These are phyloP conservation scores for Capsella rubella DNA, from an alignment of 441 rosid genomes.

Conservation along the genomic window DNA sequence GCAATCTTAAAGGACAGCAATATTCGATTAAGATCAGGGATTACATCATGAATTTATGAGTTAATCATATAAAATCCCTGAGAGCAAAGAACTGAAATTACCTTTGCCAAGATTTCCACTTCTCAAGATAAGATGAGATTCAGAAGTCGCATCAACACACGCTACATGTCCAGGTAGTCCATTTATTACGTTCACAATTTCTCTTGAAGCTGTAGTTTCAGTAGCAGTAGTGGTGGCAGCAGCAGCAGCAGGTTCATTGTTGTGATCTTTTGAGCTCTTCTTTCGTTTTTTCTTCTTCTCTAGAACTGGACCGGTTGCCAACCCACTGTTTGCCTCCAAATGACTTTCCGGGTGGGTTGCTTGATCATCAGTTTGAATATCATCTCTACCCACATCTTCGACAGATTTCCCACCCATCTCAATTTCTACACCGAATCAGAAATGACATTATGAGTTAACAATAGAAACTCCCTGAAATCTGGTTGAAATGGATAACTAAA, in stretches of 20 bases:
- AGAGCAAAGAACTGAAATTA: constrained; percentile 1
- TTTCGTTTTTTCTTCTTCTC: constrained; percentile 37
- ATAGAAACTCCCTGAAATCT: background rate
- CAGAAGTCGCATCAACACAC: constrained; percentile 6
- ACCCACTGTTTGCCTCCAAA: constrained; percentile 23
- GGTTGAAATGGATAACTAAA: background rate
- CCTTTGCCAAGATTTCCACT: constrained; percentile 22
- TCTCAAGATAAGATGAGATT: constrained; percentile 3
- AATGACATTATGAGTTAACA: background rate
- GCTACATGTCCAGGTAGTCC: constrained; percentile 21
- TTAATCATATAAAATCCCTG: background rate
- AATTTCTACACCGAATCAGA: constrained; percentile 29
- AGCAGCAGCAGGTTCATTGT: constrained; percentile 13
- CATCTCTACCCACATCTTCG: constrained; percentile 17
- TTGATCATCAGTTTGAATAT: background rate
- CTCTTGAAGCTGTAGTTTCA: constrained; percentile 8
- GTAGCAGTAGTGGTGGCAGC: background rate
- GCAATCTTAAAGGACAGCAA: constrained; percentile 2
- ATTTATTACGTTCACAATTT: constrained; percentile 2
- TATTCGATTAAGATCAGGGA: constrained; percentile 21
- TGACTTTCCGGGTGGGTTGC: background rate
- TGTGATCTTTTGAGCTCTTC: constrained; percentile 28
- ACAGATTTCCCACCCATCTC: constrained; percentile 10
- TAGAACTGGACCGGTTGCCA: constrained; percentile 6
- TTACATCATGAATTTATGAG: background rate